Conservation (phyloP, 306 rosid species). For the Herpetospermum pedunculosum region DNA sequence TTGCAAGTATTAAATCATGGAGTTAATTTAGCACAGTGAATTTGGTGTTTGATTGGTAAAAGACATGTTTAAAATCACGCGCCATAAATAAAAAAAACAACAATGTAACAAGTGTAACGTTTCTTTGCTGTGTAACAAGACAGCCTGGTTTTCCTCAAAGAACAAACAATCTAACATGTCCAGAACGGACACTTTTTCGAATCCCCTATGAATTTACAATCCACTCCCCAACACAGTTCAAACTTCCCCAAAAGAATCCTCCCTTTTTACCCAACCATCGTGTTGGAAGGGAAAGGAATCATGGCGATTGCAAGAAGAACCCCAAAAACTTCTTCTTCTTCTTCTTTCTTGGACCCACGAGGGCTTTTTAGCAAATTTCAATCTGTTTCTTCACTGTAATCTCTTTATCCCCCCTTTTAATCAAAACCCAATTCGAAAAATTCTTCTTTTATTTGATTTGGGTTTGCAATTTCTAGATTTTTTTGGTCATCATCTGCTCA, state of each 20-base stretch:
- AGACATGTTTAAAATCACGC: neutral
- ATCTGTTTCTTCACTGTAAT: neutral
- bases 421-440: neutral
- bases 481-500: constrained; percentile 6
- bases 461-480: neutral
- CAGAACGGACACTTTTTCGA: neutral
- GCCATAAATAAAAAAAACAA: neutral
- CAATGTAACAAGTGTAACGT: too few relatives aligned
- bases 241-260: constrained; percentile 1
- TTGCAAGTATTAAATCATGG: neutral
- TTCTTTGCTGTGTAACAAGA: neutral
- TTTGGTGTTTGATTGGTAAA: neutral
- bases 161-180: neutral
- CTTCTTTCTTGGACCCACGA: too few relatives aligned
- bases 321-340: neutral
- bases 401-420: neutral
- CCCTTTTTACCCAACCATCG: constrained; percentile 3
- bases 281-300: constrained; percentile 6
- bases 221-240: neutral
- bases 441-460: neutral
- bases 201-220: neutral
- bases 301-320: neutral
- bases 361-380: neutral
- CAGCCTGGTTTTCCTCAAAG: constrained; percentile 9
- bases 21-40: neutral